Percentiles rank a stretch among this genome's conserved stretches.
These are phyloP conservation scores for Colletotrichum sp. DNA, from an alignment of 2,329 filamentous ascomycete genomes.

Conservation along the genomic window DNA sequence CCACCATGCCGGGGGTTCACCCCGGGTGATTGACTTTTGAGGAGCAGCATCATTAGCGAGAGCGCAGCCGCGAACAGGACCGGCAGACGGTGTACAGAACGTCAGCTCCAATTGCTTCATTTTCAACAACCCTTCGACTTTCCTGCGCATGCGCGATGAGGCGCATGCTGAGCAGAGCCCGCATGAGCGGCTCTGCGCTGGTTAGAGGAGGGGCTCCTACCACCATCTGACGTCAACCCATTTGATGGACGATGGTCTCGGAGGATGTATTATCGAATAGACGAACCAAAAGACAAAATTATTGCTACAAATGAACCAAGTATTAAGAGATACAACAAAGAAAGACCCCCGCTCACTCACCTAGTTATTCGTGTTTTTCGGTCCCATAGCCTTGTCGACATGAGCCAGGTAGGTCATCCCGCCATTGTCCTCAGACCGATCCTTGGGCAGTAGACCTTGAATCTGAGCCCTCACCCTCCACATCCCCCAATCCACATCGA, in stretches of 20 bases:
- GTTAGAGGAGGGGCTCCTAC: neutral
- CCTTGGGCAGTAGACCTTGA: neutral
- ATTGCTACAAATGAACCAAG: neutral
- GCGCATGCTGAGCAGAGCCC: neutral
- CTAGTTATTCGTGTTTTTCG: neutral
- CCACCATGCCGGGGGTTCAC: neutral
- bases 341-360: neutral
- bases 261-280: neutral
- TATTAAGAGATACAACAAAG: too few species aligned
- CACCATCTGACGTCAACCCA: neutral
- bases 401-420: neutral
- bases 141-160: neutral
- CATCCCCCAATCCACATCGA: neutral
- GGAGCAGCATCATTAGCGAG: neutral
- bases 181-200: neutral
- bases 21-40: neutral
- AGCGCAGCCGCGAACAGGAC: neutral
- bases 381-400: neutral
- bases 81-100: neutral
- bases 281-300: neutral
- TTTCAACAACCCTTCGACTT: neutral
- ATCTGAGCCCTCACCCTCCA: conserved; percentile 1
- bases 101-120: neutral
- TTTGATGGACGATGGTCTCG: neutral
- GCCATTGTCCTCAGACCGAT: neutral